These are phyloP conservation scores for Hebeloma cylindrosporum DNA, from an alignment of 768 basidiomycete genomes.

Conservation along the genomic window DNA sequence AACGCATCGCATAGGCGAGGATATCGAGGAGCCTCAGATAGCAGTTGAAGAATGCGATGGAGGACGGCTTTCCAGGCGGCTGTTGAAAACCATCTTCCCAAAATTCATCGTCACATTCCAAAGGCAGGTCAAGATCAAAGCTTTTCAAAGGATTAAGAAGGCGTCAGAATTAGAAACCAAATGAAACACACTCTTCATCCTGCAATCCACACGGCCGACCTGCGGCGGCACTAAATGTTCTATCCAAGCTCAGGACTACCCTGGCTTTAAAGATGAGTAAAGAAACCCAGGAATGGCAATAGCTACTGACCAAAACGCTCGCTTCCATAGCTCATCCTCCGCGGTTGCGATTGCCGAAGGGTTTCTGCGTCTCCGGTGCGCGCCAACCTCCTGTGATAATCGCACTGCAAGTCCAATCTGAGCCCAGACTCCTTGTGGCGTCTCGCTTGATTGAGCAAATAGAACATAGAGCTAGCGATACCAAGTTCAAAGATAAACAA, in stretches of 20 bases:
- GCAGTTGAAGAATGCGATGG: conserved; percentile 55
- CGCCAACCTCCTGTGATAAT: conserved; percentile 73
- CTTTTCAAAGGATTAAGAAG: conserved; percentile 32
- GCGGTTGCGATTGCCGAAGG: conserved; percentile 32
- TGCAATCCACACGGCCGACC: conserved; percentile 74
- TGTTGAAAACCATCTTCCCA: conserved; percentile 70
- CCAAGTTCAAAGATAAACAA: neutral
- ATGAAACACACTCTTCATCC: conserved; percentile 66
- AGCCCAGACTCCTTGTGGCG: conserved; percentile 60
- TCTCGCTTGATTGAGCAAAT: conserved; percentile 48
- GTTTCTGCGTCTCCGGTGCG: conserved; percentile 47
- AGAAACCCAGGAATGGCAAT: neutral
- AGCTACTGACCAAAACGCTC: conserved; percentile 53
- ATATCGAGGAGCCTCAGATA: conserved; percentile 60
- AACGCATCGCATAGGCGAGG: conserved; percentile 56
- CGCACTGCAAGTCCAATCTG: conserved; percentile 68
- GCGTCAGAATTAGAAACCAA: neutral
- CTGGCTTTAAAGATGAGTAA: conserved; percentile 25
- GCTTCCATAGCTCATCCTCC: conserved; percentile 76
- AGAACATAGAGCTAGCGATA: conserved; percentile 48
- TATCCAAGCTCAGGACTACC: conserved; percentile 51
- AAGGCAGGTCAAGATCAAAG: conserved; percentile 67
- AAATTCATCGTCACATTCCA: conserved; percentile 68
- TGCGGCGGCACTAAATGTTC: conserved; percentile 45
- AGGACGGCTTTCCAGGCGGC: conserved; percentile 56